Percentiles rank a stretch among this genome's conserved stretches.
Conservation (phyloP, 75 land plant species). For the Azolla pinnata region DNA sequence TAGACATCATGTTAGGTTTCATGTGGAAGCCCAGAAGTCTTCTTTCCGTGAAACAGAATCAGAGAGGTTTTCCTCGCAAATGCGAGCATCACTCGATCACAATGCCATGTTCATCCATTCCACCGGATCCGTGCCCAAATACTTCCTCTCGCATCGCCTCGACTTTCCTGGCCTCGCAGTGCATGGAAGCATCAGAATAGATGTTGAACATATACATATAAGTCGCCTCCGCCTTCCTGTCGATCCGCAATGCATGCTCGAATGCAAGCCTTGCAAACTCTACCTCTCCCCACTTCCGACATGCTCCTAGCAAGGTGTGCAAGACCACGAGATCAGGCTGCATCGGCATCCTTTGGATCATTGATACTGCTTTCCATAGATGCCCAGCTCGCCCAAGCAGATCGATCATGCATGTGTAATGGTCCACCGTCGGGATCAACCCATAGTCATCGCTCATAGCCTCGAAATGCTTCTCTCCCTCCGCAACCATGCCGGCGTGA, state of each 20-base stretch:
- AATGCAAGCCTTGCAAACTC: slow-evolving; percentile 5
- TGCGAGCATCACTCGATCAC: no score
- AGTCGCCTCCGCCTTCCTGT: background rate
- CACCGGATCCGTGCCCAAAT: no score
- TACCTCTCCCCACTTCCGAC: slow-evolving; percentile 9
- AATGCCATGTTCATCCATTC: no score
- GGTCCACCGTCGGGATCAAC: background rate
- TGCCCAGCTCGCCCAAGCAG: background rate
- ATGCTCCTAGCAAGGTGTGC: slow-evolving; percentile 8
- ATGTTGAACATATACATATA: slow-evolving; percentile 5
- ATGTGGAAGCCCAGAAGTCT: no score
- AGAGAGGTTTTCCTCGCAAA: no score
- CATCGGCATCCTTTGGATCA: slow-evolving; percentile 6
- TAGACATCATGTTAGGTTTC: no score
- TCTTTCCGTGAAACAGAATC: no score
- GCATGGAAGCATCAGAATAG: background rate
- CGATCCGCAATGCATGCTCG: background rate
- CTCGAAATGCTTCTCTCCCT: background rate
- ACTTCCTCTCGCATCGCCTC: background rate
- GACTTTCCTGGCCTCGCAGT: background rate
- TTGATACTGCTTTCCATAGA: slow-evolving; percentile 1
- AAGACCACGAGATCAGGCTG: background rate
- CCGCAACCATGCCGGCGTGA: background rate
- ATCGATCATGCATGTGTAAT: background rate
- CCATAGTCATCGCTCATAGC: background rate